Base-by-base conservation (phyloP, 352 stramenopile species). In the Hyaloperonospora arabidopsidis region DNA sequence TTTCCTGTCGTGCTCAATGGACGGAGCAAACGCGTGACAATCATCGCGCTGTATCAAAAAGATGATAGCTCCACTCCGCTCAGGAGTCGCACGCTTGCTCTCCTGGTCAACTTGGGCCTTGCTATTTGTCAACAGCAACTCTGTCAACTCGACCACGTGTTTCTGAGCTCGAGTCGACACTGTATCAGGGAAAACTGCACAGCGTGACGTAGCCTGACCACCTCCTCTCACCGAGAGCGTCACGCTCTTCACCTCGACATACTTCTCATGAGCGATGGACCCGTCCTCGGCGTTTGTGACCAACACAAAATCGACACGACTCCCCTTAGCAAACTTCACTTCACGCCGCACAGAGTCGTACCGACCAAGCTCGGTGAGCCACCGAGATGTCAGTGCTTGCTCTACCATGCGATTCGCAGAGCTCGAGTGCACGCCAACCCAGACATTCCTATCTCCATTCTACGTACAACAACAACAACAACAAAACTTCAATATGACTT, bases 181-280 rank as follows among this genome's bases (percentile, higher is more conserved):
- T 8, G 83, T 93, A 52, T 93, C 83, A 21, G 83, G 83, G 36
- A 93, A 93, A 21, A 93, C 69, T 12, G 79, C 79, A 49, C 72
- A 84, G 2, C 62, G 66, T 12, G 62, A 63, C 7, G 36, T 28
- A 38, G 11, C 35, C 1, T 49, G 28, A 18, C 35, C 54, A 14
- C 23, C 49, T 25, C 49, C 41, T 14, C 54, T 45, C 34, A 68
- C 18, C 25, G 73, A 70, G 8, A 93, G 65, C 44, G 79, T 93
- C 38, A 89, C 83, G 63, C 80, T 90, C 63, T 93, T 93, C 25
- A 93, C 83, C 63, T 93, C 83, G 19, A 90, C 72, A 54, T 89
- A 93, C 59, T 84, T 86, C 25, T 84, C 65, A 32, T 77, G 72
- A 15, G 50, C 21, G 22, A 76, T 40, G 13, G 49, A 69, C 29